Evolutionary conservation across 331 rosid genomes (phyloP).

Genomic region (Ulmus americana): DNA sequence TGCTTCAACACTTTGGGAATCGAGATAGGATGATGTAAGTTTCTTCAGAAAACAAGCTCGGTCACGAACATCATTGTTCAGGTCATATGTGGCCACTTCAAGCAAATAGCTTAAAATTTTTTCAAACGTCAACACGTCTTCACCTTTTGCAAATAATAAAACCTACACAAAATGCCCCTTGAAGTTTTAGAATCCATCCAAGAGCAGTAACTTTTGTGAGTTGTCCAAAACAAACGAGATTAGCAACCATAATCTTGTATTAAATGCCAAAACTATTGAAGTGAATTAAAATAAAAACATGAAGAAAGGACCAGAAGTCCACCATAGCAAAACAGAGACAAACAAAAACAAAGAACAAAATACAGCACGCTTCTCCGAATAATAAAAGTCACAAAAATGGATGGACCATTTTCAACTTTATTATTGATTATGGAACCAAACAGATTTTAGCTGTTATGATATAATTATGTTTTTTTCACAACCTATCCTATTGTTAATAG

Average conservation of each 20-base stretch:
- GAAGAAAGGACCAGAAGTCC: too few relatives aligned
- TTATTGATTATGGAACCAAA: too few relatives aligned
- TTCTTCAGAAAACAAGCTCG: slow-evolving; percentile 62
- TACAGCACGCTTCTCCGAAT: too few relatives aligned
- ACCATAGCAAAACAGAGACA: too few relatives aligned
- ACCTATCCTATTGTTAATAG: too few relatives aligned
- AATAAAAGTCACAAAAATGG: too few relatives aligned
- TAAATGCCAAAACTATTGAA: neutral
- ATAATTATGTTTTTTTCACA: too few relatives aligned
- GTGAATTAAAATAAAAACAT: neutral
- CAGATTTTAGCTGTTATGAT: too few relatives aligned
- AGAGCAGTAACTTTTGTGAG: neutral
- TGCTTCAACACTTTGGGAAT: slow-evolving; percentile 35
- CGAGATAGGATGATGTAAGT: slow-evolving; percentile 47
- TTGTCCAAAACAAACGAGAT: neutral
- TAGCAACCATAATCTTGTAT: neutral
- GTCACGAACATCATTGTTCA: slow-evolving; percentile 79
- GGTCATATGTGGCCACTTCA: slow-evolving; percentile 75
- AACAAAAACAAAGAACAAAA: too few relatives aligned
- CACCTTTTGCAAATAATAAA: slow-evolving; percentile 43
- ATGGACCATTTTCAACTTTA: too few relatives aligned
- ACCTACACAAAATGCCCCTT: slow-evolving; percentile 48
- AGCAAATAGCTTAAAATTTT: slow-evolving; percentile 56
- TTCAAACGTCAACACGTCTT: slow-evolving; percentile 41
- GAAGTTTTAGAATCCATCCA: slow-evolving; percentile 9